These are phyloP conservation scores for Prosopis cineraria DNA, from an alignment of 306 rosid species.

Conservation along the genomic window DNA sequence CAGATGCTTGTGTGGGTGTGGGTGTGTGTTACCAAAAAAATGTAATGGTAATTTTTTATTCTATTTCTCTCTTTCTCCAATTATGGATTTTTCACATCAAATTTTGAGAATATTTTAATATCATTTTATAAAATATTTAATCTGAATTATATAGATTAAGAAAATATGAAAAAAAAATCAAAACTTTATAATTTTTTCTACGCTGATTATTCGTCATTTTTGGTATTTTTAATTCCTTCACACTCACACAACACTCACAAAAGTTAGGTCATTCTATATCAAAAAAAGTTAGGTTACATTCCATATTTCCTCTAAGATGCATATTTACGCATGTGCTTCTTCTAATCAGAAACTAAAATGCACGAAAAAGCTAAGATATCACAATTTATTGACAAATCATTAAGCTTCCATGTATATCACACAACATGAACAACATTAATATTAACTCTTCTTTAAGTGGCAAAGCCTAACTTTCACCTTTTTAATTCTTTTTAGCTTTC, in stretches of 20 bases:
- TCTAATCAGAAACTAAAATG: background rate
- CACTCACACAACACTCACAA: no score
- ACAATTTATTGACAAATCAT: background rate
- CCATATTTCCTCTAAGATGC: background rate
- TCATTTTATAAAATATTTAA: background rate
- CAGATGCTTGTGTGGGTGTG: no score
- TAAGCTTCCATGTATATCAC: background rate
- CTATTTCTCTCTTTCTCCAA: background rate
- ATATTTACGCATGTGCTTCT: background rate
- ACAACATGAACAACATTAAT: background rate
- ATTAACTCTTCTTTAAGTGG: background rate
- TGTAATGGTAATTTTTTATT: background rate
- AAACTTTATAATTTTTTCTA: background rate
- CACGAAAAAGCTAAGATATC: background rate
- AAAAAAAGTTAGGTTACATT: constrained; percentile 2
- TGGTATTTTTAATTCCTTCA: background rate
- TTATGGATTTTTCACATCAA: background rate
- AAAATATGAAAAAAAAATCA: background rate
- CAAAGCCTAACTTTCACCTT: background rate
- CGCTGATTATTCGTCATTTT: background rate
- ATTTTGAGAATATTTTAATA: background rate
- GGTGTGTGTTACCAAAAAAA: background rate
- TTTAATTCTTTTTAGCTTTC: background rate
- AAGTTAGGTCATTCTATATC: no score
- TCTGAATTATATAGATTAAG: background rate